Evolutionary conservation across 2,329 filamentous ascomycete species (phyloP).

Genomic region (Aureobasidium sp.): DNA sequence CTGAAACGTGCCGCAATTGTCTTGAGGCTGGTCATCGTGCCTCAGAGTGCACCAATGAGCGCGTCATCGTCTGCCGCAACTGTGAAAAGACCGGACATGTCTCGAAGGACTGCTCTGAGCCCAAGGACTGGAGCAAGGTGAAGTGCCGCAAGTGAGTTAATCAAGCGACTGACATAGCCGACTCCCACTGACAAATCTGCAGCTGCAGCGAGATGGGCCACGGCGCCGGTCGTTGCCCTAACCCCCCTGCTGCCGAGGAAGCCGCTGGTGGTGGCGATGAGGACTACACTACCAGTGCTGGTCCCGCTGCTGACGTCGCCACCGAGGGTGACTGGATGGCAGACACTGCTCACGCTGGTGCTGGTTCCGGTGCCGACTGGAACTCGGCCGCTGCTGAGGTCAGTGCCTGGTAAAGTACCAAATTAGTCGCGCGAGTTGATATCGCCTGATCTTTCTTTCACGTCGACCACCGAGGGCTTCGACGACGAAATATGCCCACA

Average conservation of each 20-base stretch:
- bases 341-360: background rate
- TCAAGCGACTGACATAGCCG: too few species aligned
- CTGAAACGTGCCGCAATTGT: constrained; percentile 30
- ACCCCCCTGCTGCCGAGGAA: constrained; percentile 23
- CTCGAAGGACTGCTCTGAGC: constrained; percentile 47
- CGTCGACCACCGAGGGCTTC: background rate
- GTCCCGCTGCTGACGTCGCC: background rate
- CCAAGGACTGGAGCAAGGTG: constrained; percentile 43
- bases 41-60: constrained; percentile 30
- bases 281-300: constrained; percentile 15
- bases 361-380: constrained; percentile 4
- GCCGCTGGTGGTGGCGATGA: constrained; percentile 11
- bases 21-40: constrained; percentile 27
- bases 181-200: too few species aligned
- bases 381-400: constrained; percentile 6
- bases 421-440: background rate
- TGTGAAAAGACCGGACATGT: constrained; percentile 4
- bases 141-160: constrained; percentile 40
- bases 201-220: constrained; percentile 25
- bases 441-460: background rate
- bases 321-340: constrained; percentile 11
- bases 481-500: too few species aligned
- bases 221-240: constrained; percentile 22
- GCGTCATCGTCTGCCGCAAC: constrained; percentile 29
- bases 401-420: constrained; percentile 4